These are phyloP conservation scores for Chlorella sp. DNA, from an alignment of 139 green algal species.

Conservation along the genomic window DNA sequence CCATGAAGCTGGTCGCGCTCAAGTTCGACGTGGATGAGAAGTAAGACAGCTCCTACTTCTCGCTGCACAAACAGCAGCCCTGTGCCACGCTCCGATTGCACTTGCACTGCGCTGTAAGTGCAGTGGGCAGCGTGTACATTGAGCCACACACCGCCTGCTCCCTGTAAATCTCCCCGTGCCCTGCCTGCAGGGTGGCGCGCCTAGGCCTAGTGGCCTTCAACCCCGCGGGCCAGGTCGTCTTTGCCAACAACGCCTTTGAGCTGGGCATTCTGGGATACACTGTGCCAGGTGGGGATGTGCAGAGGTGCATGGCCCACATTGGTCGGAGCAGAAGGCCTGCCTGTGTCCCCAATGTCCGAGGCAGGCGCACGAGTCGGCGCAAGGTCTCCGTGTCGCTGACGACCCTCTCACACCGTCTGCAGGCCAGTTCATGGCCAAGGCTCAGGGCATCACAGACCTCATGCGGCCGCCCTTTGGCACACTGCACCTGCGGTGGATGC, in stretches of 20 bases:
- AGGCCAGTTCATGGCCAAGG: background rate
- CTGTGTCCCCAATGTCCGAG: too few relatives aligned
- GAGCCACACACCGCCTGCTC: background rate
- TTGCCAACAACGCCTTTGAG: slow-evolving; percentile 5
- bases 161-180: background rate
- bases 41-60: too few relatives aligned
- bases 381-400: too few relatives aligned
- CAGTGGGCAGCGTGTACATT: background rate
- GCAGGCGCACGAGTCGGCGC: too few relatives aligned
- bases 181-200: background rate
- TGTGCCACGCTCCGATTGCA: too few relatives aligned
- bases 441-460: background rate
- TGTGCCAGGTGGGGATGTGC: background rate
- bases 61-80: too few relatives aligned
- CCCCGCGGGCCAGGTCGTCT: background rate
- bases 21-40: too few relatives aligned
- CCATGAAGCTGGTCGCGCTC: too few relatives aligned
- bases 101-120: too few relatives aligned
- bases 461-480: background rate
- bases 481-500: slow-evolving; percentile 9
- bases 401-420: too few relatives aligned
- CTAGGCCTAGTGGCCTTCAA: slow-evolving; percentile 12
- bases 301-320: too few relatives aligned
- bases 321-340: too few relatives aligned
- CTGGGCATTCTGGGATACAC: background rate